phyloP scores from a whole-genome alignment of 305 asterid species.

The Lippia alba region DNA sequence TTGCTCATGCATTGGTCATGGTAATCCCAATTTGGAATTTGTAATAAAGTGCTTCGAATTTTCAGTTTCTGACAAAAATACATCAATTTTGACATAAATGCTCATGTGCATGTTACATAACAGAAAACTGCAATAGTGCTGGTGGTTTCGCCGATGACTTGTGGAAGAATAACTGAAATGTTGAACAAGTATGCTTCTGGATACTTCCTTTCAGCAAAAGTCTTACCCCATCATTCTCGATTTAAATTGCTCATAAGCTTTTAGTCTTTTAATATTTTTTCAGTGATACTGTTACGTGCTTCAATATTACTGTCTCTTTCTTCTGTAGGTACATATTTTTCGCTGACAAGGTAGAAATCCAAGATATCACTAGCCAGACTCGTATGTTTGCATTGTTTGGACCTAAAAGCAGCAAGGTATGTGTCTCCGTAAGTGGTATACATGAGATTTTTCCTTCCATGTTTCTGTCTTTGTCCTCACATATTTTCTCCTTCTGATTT shows the following conservation, averaged over 20 bases:
- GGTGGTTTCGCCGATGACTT: conserved; percentile 81
- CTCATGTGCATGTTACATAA: conserved; percentile 35
- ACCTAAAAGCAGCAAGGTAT: conserved; percentile 76
- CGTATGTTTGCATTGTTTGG: conserved; percentile 81
- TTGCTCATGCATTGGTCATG: conserved; percentile 71
- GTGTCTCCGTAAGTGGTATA: conserved; percentile 32
- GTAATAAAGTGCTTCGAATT: conserved; percentile 19
- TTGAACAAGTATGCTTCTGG: conserved; percentile 72
- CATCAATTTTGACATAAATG: conserved; percentile 16
- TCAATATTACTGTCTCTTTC: conserved; percentile 15
- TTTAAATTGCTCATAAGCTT: neutral
- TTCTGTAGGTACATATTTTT: conserved; percentile 82
- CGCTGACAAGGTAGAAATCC: conserved; percentile 90
- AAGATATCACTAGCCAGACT: conserved; percentile 80
- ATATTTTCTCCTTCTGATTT: conserved; percentile 32
- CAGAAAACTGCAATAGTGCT: conserved; percentile 88
- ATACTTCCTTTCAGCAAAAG: conserved; percentile 33
- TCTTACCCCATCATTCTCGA: conserved; percentile 22
- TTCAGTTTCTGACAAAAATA: conserved; percentile 31
- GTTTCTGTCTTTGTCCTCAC: conserved; percentile 33
- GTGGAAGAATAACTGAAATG: conserved; percentile 71
- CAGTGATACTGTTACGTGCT: conserved; percentile 1
- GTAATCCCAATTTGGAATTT: conserved; percentile 40
- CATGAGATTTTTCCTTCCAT: conserved; percentile 21
- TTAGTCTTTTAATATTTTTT: conserved; percentile 7